These are phyloP conservation scores for Colletotrichum scovillei DNA, from an alignment of 2,329 filamentous ascomycete species.

Conservation along the genomic window DNA sequence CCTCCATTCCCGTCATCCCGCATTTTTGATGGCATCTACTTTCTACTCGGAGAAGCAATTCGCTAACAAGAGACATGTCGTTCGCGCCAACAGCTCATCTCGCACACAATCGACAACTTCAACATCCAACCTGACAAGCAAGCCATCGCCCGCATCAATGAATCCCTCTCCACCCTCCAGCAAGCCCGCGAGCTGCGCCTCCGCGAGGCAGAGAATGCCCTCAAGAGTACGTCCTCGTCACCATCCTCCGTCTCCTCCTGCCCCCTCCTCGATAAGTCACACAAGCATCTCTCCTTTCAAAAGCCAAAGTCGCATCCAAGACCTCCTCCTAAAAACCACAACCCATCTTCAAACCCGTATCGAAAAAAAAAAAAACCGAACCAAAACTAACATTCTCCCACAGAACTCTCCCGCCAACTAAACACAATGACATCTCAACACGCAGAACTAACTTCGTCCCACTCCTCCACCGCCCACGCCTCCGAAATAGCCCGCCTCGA, in stretches of 20 bases:
- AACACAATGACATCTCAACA: conserved; percentile 81
- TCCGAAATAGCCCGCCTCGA: conserved; percentile 87
- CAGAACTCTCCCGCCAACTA: conserved; percentile 78
- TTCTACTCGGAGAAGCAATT: neutral
- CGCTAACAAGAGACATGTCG: neutral
- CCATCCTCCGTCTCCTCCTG: neutral
- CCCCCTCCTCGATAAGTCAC: conserved; percentile 37
- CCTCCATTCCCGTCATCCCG: neutral
- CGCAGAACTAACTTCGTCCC: conserved; percentile 77
- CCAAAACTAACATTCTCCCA: conserved; percentile 26
- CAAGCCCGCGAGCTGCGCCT: conserved; percentile 85
- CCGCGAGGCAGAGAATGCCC: conserved; percentile 72
- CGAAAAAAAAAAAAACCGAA: too few species aligned
- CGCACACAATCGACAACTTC: conserved; percentile 93
- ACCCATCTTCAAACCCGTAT: too few species aligned
- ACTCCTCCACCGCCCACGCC: conserved; percentile 84
- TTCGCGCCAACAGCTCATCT: conserved; percentile 75
- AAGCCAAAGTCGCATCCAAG: neutral
- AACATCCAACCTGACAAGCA: conserved; percentile 90
- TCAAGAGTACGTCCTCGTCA: conserved; percentile 63
- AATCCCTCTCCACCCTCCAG: conserved; percentile 85
- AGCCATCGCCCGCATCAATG: conserved; percentile 84
- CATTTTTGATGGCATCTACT: neutral
- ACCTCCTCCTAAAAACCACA: conserved; percentile 1
- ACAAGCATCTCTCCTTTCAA: neutral